Conservation (phyloP, 2,329 filamentous ascomycete species). For the Paecilomyces sp. region DNA sequence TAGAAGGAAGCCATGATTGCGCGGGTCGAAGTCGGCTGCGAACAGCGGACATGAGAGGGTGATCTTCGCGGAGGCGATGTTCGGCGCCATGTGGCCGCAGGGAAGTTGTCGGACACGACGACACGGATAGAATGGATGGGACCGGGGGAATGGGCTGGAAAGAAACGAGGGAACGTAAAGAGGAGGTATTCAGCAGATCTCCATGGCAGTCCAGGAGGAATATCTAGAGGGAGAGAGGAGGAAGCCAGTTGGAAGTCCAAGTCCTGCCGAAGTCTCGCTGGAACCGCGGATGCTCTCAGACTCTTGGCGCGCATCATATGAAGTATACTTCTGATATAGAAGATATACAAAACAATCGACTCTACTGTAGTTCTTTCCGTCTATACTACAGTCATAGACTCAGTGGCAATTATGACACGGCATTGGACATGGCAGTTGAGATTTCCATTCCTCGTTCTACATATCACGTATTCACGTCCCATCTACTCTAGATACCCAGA, state of each 20-base stretch:
- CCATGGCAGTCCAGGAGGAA: background rate
- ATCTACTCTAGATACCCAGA: background rate
- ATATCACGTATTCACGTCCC: background rate
- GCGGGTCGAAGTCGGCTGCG: slow-evolving; percentile 78
- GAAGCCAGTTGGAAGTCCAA: background rate
- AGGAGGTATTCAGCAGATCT: background rate
- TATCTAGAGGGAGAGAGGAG: background rate
- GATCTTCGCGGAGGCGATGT: slow-evolving; percentile 47
- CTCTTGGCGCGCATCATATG: background rate
- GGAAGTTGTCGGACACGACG: background rate
- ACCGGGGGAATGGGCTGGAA: background rate
- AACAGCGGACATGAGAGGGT: slow-evolving; percentile 78
- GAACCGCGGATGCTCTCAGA: background rate
- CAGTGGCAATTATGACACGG: too few species aligned
- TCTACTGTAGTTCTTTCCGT: background rate
- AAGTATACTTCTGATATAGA: background rate
- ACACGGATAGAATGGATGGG: background rate
- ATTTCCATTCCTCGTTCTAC: background rate
- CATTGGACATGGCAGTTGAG: background rate
- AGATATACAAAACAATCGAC: too few species aligned
- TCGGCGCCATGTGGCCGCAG: slow-evolving; percentile 28
- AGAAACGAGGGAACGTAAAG: background rate
- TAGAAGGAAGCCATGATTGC: slow-evolving; percentile 66
- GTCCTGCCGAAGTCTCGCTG: background rate
- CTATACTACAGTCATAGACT: too few species aligned